Evolutionary conservation across 352 stramenopile species (phyloP).

Genomic region (Phytophthora constricta): DNA sequence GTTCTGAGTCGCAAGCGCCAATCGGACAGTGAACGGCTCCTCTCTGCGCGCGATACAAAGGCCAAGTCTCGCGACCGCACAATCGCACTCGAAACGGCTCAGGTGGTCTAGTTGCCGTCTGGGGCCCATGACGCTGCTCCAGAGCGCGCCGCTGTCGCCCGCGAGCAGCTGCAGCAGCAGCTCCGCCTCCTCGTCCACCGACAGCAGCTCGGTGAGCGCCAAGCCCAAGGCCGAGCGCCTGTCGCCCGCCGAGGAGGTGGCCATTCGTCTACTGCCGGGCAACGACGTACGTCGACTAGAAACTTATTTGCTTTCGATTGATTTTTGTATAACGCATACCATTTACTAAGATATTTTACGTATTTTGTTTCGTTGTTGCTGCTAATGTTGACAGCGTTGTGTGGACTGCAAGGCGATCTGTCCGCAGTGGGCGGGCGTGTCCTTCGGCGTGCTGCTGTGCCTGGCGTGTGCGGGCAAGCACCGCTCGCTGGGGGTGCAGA

Average conservation of each 20-base stretch:
- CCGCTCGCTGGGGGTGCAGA: constrained; percentile 77
- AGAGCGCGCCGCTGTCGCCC: constrained; percentile 8
- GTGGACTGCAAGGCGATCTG: constrained; percentile 82
- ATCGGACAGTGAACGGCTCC: too few species aligned
- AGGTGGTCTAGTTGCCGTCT: not conserved
- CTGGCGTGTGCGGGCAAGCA: constrained; percentile 78
- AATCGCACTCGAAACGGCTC: constrained; percentile 2
- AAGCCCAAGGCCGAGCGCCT: constrained; percentile 41
- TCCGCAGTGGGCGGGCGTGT: constrained; percentile 85
- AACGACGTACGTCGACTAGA: constrained; percentile 87
- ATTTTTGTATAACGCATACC: too few species aligned
- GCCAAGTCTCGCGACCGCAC: not conserved
- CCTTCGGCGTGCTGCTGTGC: constrained; percentile 85
- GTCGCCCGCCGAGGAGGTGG: constrained; percentile 54
- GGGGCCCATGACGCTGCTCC: constrained; percentile 18
- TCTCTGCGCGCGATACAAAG: too few species aligned
- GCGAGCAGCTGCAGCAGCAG: constrained; percentile 19
- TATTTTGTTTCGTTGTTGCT: not conserved
- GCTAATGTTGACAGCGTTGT: constrained; percentile 55
- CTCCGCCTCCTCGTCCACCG: constrained; percentile 20
- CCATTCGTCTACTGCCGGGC: constrained; percentile 69
- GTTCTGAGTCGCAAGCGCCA: too few species aligned
- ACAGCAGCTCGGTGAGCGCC: constrained; percentile 19
- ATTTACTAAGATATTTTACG: too few species aligned
- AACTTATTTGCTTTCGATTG: too few species aligned